These are phyloP conservation scores for Lodderomyces beijingensis DNA, from an alignment of 1,139 yeast species.

Conservation along the genomic window DNA sequence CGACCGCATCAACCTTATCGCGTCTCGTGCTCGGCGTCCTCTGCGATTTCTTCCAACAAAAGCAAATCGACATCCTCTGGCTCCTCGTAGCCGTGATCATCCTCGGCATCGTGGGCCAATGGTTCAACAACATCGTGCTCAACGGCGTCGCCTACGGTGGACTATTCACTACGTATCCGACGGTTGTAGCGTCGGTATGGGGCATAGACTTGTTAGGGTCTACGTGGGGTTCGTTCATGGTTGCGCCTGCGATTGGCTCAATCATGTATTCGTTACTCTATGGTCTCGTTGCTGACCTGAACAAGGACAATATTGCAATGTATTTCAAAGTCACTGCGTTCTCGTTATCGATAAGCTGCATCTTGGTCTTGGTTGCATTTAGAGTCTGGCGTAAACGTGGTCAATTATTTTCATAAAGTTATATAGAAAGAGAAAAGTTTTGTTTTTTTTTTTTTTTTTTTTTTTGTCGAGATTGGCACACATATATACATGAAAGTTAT, in stretches of 20 bases:
- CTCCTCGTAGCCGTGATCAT: conserved; percentile 37
- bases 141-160: conserved; percentile 82
- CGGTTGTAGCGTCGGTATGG: conserved; percentile 79
- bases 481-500: no score
- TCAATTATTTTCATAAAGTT: background rate
- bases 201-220: conserved; percentile 88
- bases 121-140: conserved; percentile 32
- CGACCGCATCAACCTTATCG: conserved; percentile 36
- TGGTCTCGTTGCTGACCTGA: conserved; percentile 60
- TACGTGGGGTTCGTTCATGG: conserved; percentile 87
- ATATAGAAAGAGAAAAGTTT: background rate
- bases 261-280: conserved; percentile 66
- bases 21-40: conserved; percentile 63
- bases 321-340: conserved; percentile 33
- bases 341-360: conserved; percentile 29
- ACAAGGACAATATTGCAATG: conserved; percentile 6
- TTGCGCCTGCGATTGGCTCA: conserved; percentile 89
- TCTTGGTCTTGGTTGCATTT: conserved; percentile 31
- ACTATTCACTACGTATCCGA: conserved; percentile 78
- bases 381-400: conserved; percentile 32
- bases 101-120: conserved; percentile 44
- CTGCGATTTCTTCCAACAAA: conserved; percentile 43
- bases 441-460: background rate
- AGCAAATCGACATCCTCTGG: conserved; percentile 36
- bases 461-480: no score